Conservation (phyloP, 768 basidiomycete species). For the Kwoniella dejecticola region DNA sequence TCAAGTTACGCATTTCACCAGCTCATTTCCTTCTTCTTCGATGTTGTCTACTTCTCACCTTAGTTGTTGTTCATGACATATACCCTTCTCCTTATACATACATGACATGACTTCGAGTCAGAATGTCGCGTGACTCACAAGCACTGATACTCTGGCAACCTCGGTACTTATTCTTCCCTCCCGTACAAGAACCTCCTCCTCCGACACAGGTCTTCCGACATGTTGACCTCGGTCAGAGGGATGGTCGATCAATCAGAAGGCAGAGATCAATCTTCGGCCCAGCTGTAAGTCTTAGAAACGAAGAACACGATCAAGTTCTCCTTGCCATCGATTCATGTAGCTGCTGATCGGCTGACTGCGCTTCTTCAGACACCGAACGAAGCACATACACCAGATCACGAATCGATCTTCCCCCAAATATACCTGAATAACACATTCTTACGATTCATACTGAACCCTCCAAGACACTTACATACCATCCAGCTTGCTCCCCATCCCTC, state of each 20-base stretch:
- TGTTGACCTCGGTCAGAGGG: conserved; percentile 1
- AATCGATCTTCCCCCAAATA: conserved; percentile 3
- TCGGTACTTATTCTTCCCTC: conserved; percentile 16
- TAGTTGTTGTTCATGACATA: too few relatives aligned
- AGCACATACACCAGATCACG: conserved; percentile 16
- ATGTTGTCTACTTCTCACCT: too few relatives aligned
- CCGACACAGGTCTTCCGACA: conserved; percentile 15
- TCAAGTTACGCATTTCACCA: too few relatives aligned
- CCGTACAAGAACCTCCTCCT: conserved; percentile 19
- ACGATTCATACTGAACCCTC: neutral
- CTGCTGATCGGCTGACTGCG: too few relatives aligned
- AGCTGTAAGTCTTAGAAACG: neutral
- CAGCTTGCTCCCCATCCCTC: neutral
- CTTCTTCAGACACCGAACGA: too few relatives aligned
- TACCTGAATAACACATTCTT: conserved; percentile 18
- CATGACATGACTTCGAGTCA: neutral
- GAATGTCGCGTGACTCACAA: neutral
- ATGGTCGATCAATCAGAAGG: neutral
- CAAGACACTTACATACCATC: neutral
- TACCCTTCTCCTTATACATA: neutral
- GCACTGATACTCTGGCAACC: conserved; percentile 19
- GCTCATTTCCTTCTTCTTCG: too few relatives aligned
- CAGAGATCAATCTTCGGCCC: neutral
- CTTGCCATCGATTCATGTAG: too few relatives aligned
- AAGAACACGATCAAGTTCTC: too few relatives aligned